These are phyloP conservation scores for Colletotrichum sp. DNA, from an alignment of 2,329 filamentous ascomycete species.

Conservation along the genomic window DNA sequence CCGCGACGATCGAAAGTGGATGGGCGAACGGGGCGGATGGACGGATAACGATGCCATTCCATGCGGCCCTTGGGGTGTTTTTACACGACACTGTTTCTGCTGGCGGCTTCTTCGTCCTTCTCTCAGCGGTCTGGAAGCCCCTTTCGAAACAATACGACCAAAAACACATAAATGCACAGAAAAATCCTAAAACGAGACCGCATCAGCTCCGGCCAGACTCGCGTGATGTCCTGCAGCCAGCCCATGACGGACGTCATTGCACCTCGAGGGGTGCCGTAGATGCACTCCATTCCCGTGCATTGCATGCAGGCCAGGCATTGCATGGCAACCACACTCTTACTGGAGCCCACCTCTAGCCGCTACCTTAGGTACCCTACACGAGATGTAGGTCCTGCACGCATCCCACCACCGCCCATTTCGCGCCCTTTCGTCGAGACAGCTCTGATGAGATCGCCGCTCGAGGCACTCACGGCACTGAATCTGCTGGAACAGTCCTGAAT, in stretches of 20 bases:
- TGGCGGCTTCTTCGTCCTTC: neutral
- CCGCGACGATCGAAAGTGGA: slow-evolving; percentile 14
- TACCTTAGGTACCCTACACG: neutral
- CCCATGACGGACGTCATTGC: slow-evolving; percentile 14
- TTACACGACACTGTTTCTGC: neutral
- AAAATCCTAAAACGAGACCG: neutral
- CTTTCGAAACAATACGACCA: neutral
- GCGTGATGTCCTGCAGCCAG: slow-evolving; percentile 14
- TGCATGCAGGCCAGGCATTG: slow-evolving; percentile 7
- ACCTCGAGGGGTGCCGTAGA: slow-evolving; percentile 11
- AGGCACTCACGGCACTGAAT: neutral
- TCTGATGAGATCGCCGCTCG: neutral
- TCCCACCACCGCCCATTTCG: neutral
- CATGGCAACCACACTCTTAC: neutral
- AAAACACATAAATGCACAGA: neutral
- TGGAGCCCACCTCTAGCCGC: neutral
- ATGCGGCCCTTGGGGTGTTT: neutral
- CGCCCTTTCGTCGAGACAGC: neutral
- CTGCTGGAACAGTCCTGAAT: neutral
- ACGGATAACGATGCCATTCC: neutral
- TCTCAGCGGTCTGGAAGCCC: neutral
- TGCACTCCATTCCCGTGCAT: slow-evolving; percentile 17
- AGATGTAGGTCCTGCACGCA: neutral
- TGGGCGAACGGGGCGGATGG: neutral
- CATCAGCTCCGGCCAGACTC: neutral